These are phyloP conservation scores for Ceriops tagal DNA, from an alignment of 345 rosid genomes.

Conservation along the genomic window DNA sequence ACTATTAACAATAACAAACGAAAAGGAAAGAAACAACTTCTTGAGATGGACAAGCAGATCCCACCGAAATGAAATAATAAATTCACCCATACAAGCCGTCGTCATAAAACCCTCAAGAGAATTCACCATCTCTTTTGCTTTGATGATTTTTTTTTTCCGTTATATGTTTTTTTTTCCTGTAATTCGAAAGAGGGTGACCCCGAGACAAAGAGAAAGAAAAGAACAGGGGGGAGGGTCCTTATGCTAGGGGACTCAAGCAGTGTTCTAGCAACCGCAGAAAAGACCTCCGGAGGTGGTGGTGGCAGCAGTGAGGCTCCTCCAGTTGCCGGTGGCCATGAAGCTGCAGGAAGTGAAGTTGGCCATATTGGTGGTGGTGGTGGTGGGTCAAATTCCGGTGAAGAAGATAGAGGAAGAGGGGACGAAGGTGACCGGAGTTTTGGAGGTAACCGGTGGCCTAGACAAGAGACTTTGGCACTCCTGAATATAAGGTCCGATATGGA, in stretches of 20 bases:
- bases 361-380: conserved; percentile 15
- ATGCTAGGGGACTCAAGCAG: conserved; percentile 35
- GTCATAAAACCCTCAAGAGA: conserved; percentile 58
- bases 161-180: conserved; percentile 27
- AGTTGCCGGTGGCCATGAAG: neutral
- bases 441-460: conserved; percentile 24
- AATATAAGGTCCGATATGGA: neutral
- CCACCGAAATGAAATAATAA: conserved; percentile 41
- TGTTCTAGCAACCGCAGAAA: conserved; percentile 20
- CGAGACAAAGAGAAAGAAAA: neutral
- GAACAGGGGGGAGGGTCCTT: conserved; percentile 19
- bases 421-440: conserved; percentile 50
- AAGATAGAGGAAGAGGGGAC: conserved; percentile 22
- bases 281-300: conserved; percentile 19
- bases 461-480: neutral
- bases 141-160: conserved; percentile 5
- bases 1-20: neutral
- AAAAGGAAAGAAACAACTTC: conserved; percentile 32
- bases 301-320: conserved; percentile 12
- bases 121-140: conserved; percentile 37
- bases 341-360: neutral
- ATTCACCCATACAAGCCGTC: conserved; percentile 37
- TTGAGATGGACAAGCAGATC: conserved; percentile 77
- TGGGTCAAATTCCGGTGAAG: conserved; percentile 26
- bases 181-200: conserved; percentile 13